Evolutionary conservation across 768 basidiomycete genomes (phyloP).

Genomic region (Russula olivacea): DNA sequence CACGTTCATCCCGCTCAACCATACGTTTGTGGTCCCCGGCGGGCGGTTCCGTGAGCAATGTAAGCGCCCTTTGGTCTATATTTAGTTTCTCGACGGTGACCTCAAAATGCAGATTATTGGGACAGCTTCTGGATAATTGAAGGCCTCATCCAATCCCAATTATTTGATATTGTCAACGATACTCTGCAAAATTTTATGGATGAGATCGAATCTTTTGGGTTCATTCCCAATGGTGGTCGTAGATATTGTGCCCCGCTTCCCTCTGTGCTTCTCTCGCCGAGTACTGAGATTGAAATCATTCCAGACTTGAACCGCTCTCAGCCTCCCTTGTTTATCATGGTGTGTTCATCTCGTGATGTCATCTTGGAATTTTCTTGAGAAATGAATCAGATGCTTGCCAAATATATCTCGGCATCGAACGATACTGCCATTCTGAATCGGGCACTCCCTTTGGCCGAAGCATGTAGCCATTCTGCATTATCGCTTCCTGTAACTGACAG

Average conservation of each 20-base stretch:
- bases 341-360: conserved; percentile 29
- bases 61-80: conserved; percentile 36
- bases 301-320: conserved; percentile 86
- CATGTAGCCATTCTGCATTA: conserved; percentile 29
- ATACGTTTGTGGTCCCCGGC: conserved; percentile 89
- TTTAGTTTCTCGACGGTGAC: neutral
- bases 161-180: conserved; percentile 64
- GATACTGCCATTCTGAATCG: conserved; percentile 71
- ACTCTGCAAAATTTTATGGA: conserved; percentile 96
- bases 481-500: neutral
- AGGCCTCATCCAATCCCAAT: conserved; percentile 76
- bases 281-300: neutral
- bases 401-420: conserved; percentile 67
- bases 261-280: neutral
- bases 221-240: conserved; percentile 91
- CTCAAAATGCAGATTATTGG: conserved; percentile 42
- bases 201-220: conserved; percentile 74
- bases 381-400: conserved; percentile 66
- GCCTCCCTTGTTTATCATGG: conserved; percentile 83
- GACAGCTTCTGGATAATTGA: conserved; percentile 84
- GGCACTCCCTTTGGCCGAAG: conserved; percentile 82
- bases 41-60: conserved; percentile 82
- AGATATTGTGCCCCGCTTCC: conserved; percentile 61
- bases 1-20: conserved; percentile 81
- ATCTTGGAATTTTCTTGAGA: neutral